Evolutionary conservation across 495 filamentous ascomycete species (phyloP), one percentile per base, ranked within the genome.

Genomic region (Wilcoxina mikolae): DNA sequence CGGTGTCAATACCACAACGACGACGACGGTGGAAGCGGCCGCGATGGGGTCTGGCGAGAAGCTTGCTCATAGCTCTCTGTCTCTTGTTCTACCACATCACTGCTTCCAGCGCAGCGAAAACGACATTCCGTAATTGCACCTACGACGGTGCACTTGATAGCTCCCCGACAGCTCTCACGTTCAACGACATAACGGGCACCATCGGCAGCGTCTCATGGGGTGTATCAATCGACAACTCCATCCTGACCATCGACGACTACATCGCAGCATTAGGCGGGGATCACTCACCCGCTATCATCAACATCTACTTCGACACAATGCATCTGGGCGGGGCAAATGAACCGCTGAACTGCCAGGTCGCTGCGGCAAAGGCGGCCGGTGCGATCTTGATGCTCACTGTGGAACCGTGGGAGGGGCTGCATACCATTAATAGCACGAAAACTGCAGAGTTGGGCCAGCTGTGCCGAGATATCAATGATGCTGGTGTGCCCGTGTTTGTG

Each of bases 291-390:
- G 20, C 25, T 15, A 49, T 49, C 46, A 15, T 49, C 9, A 49
- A 49, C 27, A 15, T 49, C 9, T 49, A 49, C 29, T 49, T 49
- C 46, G 24, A 49, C 12, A n/a, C 12, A 10, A 25, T 9, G 12
- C 46, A 49, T 27, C 12, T 49, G 12, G 25, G 22, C 24, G 43
- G 43, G 23, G 9, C 29, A 15, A 49, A 49, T 23, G 25, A 49
- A 11, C 46, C 46, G 15, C 46, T 49, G 5, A 49, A 49, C 23
- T 49, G 46, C 27, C 46, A 49, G 24, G 29, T 49, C 27, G 3
- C 46, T 11, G 46, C 46, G 9, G 46, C 27, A 20, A 49, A 29
- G 27, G 46, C 46, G 15, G 46, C 46, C 10, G 46, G 46, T 29
- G 46, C 46, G 2, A 29, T 49, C 5, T 29, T 49, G 24, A 49